Base-by-base conservation (phyloP, 345 rosid genomes). In the Aquilaria sinensis region DNA sequence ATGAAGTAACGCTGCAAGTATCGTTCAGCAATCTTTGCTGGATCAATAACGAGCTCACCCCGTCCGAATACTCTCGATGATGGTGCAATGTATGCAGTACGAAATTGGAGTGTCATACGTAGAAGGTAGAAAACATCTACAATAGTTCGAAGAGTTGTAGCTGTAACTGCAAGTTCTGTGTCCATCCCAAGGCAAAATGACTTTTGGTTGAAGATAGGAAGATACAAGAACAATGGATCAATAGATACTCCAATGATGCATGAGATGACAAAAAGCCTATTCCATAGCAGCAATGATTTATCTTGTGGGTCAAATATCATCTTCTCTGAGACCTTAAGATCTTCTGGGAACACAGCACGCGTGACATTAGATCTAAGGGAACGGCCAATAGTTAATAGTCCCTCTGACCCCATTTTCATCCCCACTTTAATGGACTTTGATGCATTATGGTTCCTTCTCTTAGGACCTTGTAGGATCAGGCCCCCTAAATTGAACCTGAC, bases 1-100 rank as follows among this genome's bases (percentile, higher is more conserved):
- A 84, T 64, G 78, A 90, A 90, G 59, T 79, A 78, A 14, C 85
- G 96, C n/a, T 72, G 56, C 57, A 90, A 61, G 45, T 90, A 90
- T 31, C 93, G 77, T 56, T 72, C 62, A 4, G 97, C 92, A 58
- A 90, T 90, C 67, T 87, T 73, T 51, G 82, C 85, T 65, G 96
- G 74, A 72, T 88, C 93, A 16, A 88, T 88, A n/a, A 90, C 97
- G 59, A 90, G 96, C 74, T 90, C 97, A 59, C 97, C 97, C 23
- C 97, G 80, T 34, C 97, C 97, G 41, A 90, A 90, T n/a, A 90
- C 97, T 37, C 97, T 75, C 3, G 97, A 90, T 2, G 97, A 90
- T 12, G 96, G 97, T 23, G 97, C 97, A 60, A 88, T 80, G 55
- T 76, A 90, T 9, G 96, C 96, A 23, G 92, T 90, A 8, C 89